These are phyloP conservation scores for Heliamphora pulchella DNA, from an alignment of 179 eudicot genomes.

Conservation along the genomic window DNA sequence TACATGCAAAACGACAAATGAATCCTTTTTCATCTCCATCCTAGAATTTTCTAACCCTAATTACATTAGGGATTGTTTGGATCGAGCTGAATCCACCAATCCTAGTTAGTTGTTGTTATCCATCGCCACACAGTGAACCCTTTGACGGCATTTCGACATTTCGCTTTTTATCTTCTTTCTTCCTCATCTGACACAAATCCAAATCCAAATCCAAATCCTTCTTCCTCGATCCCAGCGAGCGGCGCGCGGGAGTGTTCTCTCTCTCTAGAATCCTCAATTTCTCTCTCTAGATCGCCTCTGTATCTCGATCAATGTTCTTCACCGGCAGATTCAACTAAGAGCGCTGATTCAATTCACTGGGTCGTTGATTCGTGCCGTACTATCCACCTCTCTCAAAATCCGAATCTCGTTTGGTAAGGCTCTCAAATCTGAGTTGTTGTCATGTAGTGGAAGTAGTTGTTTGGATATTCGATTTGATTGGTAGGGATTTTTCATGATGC, in stretches of 20 bases:
- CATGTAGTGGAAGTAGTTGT: background rate
- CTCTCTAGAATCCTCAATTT: background rate
- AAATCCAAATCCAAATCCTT: background rate
- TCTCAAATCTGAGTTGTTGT: background rate
- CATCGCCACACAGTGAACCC: too few species aligned
- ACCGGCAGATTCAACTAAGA: background rate
- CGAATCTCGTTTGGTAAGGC: background rate
- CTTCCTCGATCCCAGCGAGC: background rate
- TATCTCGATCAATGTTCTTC: background rate
- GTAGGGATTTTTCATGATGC: too few species aligned
- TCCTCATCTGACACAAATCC: too few species aligned
- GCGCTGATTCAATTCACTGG: slow-evolving; percentile 3
- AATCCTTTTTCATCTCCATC: too few species aligned
- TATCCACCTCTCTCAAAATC: background rate
- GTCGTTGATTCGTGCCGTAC: background rate
- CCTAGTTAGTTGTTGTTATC: too few species aligned
- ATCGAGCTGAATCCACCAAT: too few species aligned
- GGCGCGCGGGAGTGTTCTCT: background rate
- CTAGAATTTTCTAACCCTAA: too few species aligned
- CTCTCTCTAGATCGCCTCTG: background rate
- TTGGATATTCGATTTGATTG: background rate
- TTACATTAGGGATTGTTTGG: too few species aligned
- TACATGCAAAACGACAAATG: too few species aligned
- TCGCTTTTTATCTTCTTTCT: too few species aligned
- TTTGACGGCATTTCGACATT: too few species aligned